Base-by-base conservation (phyloP, 805 yeast genomes). In the Pichia gijzeniarum region DNA sequence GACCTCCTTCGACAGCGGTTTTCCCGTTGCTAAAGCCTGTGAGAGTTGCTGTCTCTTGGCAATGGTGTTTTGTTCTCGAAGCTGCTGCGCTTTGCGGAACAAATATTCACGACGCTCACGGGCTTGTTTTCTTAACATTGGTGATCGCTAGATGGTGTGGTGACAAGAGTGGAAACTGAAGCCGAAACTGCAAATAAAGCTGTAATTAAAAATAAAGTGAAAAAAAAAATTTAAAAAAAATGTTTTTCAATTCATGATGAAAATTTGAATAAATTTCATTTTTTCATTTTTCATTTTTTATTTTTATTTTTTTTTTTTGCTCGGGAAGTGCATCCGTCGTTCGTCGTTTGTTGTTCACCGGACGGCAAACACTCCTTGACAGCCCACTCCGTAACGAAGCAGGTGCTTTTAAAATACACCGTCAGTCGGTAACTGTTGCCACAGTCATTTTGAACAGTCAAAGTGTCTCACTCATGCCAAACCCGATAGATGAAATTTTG, bases 51-150 rank as follows among this genome's bases (percentile, higher is more conserved):
- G 95, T 54, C 98, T 74, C 63, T 91, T 91, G 58, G 86, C 91
- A 17, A 84, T 83, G 37, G 85, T 72, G 19, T 84, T 78, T 10
- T 95, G 84, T 53, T 93, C 98, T 62, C 93, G 96, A 31, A 91
- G 74, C 61, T 88, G 93, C 41, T 86, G 79, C 0, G 96, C 86
- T 62, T 90, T 89, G 42, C 88, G 76, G 69, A 86, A 93, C 22
- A 93, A 71, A 58, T 90, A 93, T 60, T 93, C 98, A 64, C 95
- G 79, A 69, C 99, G 78, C 64, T 93, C 97, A 68, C 99, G 80
- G 7, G 98, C 97, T 60, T 91, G 95, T 71, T 88, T 79, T 66
- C 99, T 79, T 46, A 88, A 67, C 96, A 75, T 74, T 13, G 2
- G 56, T 20, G n/a, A n/a, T n/a, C n/a, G n/a, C n/a, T n/a, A n/a